phyloP scores from a whole-genome alignment of 1,139 yeast genomes.

The Lizanozyma gosingica region DNA sequence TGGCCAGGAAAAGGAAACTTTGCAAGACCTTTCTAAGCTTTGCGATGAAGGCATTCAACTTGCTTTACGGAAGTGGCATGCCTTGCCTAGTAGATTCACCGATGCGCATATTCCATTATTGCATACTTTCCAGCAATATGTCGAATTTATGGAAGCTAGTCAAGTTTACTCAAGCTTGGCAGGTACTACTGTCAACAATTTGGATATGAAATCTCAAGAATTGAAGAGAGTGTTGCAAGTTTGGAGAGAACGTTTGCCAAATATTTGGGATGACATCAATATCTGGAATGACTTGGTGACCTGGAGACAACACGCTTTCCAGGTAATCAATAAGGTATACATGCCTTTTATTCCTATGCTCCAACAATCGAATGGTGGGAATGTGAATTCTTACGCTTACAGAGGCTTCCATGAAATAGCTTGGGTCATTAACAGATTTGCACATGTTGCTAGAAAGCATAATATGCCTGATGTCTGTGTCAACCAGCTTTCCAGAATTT shows the following conservation, averaged over 20 bases:
- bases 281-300: slow-evolving; percentile 97
- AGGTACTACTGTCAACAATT: slow-evolving; percentile 83
- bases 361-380: slow-evolving; percentile 67
- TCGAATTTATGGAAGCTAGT: slow-evolving; percentile 95
- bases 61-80: slow-evolving; percentile 88
- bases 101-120: slow-evolving; percentile 84
- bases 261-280: slow-evolving; percentile 94
- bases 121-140: slow-evolving; percentile 95
- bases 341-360: slow-evolving; percentile 85
- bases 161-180: slow-evolving; percentile 87
- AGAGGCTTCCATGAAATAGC: slow-evolving; percentile 98
- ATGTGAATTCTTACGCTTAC: slow-evolving; percentile 86
- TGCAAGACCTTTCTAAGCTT: slow-evolving; percentile 70
- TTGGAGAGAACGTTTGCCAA: slow-evolving; percentile 96
- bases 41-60: slow-evolving; percentile 97
- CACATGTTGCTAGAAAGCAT: slow-evolving; percentile 96
- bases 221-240: slow-evolving; percentile 90
- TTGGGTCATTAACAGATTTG: slow-evolving; percentile 97
- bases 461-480: slow-evolving; percentile 96
- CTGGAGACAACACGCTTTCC: slow-evolving; percentile 98
- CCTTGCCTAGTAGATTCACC: slow-evolving; percentile 70
- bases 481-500: slow-evolving; percentile 84
- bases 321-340: slow-evolving; percentile 90
- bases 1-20: slow-evolving; percentile 79
- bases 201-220: slow-evolving; percentile 89